Evolutionary conservation across 495 filamentous ascomycete genomes (phyloP), one percentile per base, ranked within the genome.

Genomic region (Aspergillus sparsus): DNA sequence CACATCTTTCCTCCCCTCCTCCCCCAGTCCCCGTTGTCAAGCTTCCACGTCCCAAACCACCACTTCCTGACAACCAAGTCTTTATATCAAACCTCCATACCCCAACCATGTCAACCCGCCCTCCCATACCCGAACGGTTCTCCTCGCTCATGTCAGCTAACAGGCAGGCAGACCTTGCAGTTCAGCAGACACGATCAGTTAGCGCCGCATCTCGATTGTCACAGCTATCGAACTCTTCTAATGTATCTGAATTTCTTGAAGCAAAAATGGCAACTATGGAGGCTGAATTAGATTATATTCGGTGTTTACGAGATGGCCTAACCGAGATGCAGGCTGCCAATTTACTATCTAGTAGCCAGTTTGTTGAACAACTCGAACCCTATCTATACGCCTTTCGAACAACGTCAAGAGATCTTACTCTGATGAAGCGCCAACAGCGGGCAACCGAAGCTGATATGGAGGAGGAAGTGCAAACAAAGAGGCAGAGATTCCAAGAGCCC

Each of bases 391-490:
- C 16, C 8, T 47, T 18, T 13, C 44, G 44, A 47, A 10, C 4
- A 4, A 47, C 42, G n/a, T 46, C 42, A 16, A 46, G 42, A 41
- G 34, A 54, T 6, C 37, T 54, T 5, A 39, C 4, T 13, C n/a
- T 18, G 6, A 3, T 42, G 16, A 41, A 42, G 32, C 34, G n/a
- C 35, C 57, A 53, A 27, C 6, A 21, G 8, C 46, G 41, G 11
- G 6, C 5, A 5, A 51, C 41, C 0, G 32, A 37, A 9, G n/a
- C 8, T 2, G 59, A 49, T 49, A 36, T 41, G 16, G 44, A 53
- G 33, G 62, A 65, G 16, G 46, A 65, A 53, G 27, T 61, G 4
- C 34, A 32, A 9, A 6, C 13, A 3, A 59, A 63, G 42, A 21
- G 31, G 13, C 35, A 36, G 7, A 37, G 47, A 6, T 12, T 6